These are phyloP conservation scores for Lactarius pseudohatsudake DNA, from an alignment of 768 basidiomycete genomes.

Conservation along the genomic window DNA sequence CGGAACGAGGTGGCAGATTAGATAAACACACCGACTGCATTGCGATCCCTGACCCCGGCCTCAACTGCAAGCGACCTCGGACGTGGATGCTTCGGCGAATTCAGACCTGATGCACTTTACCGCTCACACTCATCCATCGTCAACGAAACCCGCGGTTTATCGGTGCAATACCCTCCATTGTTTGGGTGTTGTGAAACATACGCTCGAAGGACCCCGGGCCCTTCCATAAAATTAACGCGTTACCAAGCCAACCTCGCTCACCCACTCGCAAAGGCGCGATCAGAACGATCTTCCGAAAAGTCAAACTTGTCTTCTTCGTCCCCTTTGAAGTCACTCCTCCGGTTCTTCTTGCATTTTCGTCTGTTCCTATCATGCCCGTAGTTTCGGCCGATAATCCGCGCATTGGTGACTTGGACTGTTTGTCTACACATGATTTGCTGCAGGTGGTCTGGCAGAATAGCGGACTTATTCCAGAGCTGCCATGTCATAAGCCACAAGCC, in stretches of 20 bases:
- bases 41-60: not conserved
- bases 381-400: not conserved
- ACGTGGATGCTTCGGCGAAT: not conserved
- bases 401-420: not conserved
- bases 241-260: conserved; percentile 14
- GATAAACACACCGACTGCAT: not conserved
- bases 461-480: conserved; percentile 11
- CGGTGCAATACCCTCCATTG: too few relatives aligned
- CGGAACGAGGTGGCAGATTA: conserved; percentile 9
- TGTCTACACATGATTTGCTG: not conserved
- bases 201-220: not conserved
- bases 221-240: conserved; percentile 8
- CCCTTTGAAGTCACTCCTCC: not conserved
- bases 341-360: not conserved
- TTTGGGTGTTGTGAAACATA: not conserved
- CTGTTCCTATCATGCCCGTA: not conserved
- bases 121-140: not conserved
- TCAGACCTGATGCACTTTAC: not conserved
- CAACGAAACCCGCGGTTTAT: conserved; percentile 16
- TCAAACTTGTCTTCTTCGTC: conserved; percentile 4
- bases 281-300: conserved; percentile 1
- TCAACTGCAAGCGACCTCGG: conserved; percentile 7
- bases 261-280: not conserved
- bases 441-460: conserved; percentile 4
- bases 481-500: conserved; percentile 13